Base-by-base conservation (phyloP, 139 green algal species). In the Choricystis sp. region DNA sequence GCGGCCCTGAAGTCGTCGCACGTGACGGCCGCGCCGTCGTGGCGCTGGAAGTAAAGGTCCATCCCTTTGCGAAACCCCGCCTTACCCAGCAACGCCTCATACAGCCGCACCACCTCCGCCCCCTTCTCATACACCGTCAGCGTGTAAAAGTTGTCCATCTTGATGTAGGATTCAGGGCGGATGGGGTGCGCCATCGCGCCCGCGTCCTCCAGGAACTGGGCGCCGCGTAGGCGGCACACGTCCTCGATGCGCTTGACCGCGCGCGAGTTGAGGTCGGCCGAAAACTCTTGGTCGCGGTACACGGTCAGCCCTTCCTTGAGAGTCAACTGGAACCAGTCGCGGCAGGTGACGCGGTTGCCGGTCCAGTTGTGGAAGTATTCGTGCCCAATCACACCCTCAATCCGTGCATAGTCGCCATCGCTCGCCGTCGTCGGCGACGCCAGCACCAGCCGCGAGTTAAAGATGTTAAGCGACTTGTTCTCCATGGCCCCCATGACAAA, bases 141-240 rank as follows among this genome's bases (percentile, higher is more conserved):
- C 2, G 93, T 97, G 80, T 99, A 99, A 77, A 99, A 99, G 85
- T 99, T 99, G 81, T 98, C 91, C 88, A 98, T 99, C 81, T 97
- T 96, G 72, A 96, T 94, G 79, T 96, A 97, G 24, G 70, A 86
- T 49, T 96, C 88, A 25, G 93, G 93, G 23, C 93, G 78, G 64
- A 99, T 90, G 67, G 92, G 86, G 81, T 99, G 93, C 20, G 93
- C 85, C 85, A 97, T 96, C 57, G 93, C 86, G 1, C 88, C 88
- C 0, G 78, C 76, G 70, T 98, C 93, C 76, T 98, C 83, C 28
- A 81, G 65, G 72, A 98, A 98, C 87, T 99, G 93, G 19, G 64
- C 70, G 4, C 71, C 67, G 23, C 91, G 78, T 61, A 97, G 74
- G 20, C 74, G 52, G 24, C 71, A 66, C 29, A 90, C 86, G 65